Base-by-base conservation (phyloP, 2,329 filamentous ascomycete genomes). In the Colletotrichum destructivum region DNA sequence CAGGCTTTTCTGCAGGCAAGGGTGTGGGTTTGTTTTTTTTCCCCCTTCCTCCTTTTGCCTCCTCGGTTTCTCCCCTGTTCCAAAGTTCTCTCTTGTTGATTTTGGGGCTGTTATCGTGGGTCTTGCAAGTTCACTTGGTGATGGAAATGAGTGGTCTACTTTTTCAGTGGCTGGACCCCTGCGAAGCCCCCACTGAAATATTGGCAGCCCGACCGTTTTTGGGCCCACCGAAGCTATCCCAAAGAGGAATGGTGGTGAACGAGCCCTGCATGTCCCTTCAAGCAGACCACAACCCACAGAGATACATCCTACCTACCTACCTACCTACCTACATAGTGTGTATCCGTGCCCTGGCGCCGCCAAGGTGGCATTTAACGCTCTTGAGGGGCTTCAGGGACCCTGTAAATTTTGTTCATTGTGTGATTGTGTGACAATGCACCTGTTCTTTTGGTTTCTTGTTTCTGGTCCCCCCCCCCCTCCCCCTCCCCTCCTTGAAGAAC, bases 61-160 rank as follows among this genome's bases (percentile, higher is more conserved):
- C 46, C 11, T 64, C 54, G 15, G 26, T 47, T 44, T 44, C 16
- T n/a, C 4, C 9, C 31, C 26, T 35, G 16, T 44, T 47, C 31
- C 31, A 35, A 38, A 38, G 8, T 35, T 26, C 44, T 23, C 16
- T 55, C 31, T 15, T 26, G 31, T 65, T 54, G 26, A 51, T 51
- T 26, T 51, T 52, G 23, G 31, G 31, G 61, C 47, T 26, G 11
- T 57, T 55, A 65, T 69, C 61, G 62, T 70, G 70, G 70, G 60
- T 55, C 66, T 40, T 7, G 44, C 38, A 31, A 66, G 71, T 67
- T 74, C 71, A 66, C 65, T 71, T 68, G 65, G 67, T 68, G 73
- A 73, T 71, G 55, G 61, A 69, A 73, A 73, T 71, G 64, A 72
- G 55, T 38, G 55, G 26, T n/a, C 47, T 55, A 55, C 54, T 49